These are phyloP conservation scores for Pugionium cornutum DNA, from an alignment of 345 rosid genomes.

Conservation along the genomic window DNA sequence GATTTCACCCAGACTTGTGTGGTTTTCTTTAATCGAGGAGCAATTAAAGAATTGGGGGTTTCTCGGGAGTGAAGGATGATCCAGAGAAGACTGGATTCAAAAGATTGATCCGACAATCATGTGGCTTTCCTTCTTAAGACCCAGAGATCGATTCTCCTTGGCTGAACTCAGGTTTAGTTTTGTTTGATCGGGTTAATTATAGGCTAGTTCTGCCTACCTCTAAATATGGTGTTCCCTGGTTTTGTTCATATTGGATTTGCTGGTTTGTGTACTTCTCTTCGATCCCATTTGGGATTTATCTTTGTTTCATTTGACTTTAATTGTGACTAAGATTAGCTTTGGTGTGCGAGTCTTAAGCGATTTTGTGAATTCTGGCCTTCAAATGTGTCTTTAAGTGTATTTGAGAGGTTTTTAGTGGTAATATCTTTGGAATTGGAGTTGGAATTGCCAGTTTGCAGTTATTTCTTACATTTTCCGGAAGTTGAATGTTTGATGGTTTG, in stretches of 20 bases:
- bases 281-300: background rate
- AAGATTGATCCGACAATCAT: conserved; percentile 24
- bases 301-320: background rate
- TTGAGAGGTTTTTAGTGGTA: conserved; percentile 7
- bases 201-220: background rate
- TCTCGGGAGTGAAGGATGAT: conserved; percentile 41
- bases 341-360: background rate
- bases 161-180: conserved; percentile 81
- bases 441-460: background rate
- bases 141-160: conserved; percentile 92
- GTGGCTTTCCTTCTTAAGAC: conserved; percentile 75
- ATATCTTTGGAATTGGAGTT: conserved; percentile 11
- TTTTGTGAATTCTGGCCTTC: background rate
- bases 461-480: conserved; percentile 17
- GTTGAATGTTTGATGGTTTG: conserved; percentile 5
- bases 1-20: conserved; percentile 2
- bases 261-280: background rate
- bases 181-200: background rate
- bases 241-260: background rate
- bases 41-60: conserved; percentile 34
- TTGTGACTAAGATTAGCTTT: conserved; percentile 1
- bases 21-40: conserved; percentile 9
- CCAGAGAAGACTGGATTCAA: conserved; percentile 16
- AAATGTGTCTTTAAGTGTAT: conserved; percentile 1
- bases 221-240: background rate